These are phyloP conservation scores for Saccharomyces jurei DNA, from an alignment of 805 yeast genomes.

Conservation along the genomic window DNA sequence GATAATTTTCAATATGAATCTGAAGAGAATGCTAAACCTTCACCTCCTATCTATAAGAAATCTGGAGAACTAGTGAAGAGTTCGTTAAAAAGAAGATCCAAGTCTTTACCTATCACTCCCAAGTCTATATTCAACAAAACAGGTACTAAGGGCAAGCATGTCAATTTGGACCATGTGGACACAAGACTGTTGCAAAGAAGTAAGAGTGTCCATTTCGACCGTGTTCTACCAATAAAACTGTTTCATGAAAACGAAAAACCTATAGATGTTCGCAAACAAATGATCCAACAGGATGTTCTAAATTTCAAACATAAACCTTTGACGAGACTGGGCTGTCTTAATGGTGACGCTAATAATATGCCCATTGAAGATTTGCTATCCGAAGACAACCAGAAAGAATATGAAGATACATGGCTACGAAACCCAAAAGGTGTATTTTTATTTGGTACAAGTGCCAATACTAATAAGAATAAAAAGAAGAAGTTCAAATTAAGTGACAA, in stretches of 20 bases:
- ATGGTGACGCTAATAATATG: background rate
- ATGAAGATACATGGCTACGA: background rate
- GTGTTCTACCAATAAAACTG: conserved; percentile 59
- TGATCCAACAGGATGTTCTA: conserved; percentile 9
- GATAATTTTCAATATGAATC: background rate
- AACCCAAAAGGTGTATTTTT: background rate
- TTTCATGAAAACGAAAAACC: conserved; percentile 72
- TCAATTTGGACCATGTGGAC: background rate
- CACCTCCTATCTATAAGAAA: conserved; percentile 54
- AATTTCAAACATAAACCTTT: conserved; percentile 21
- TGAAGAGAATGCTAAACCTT: conserved; percentile 3
- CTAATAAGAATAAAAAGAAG: background rate
- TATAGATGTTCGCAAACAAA: conserved; percentile 41
- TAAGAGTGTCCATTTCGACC: conserved; percentile 76
- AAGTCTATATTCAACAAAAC: background rate
- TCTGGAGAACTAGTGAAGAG: conserved; percentile 60
- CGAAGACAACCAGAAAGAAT: background rate
- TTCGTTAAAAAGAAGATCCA: conserved; percentile 28
- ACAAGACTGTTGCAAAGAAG: conserved; percentile 33
- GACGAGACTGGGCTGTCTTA: conserved; percentile 2
- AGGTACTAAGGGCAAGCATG: background rate
- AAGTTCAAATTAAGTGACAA: conserved; percentile 1
- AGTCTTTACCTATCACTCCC: conserved; percentile 37
- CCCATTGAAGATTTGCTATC: background rate
- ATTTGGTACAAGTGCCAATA: background rate